Base-by-base conservation (phyloP, 2,329 filamentous ascomycete genomes). In the Botryosphaeria dothidea region DNA sequence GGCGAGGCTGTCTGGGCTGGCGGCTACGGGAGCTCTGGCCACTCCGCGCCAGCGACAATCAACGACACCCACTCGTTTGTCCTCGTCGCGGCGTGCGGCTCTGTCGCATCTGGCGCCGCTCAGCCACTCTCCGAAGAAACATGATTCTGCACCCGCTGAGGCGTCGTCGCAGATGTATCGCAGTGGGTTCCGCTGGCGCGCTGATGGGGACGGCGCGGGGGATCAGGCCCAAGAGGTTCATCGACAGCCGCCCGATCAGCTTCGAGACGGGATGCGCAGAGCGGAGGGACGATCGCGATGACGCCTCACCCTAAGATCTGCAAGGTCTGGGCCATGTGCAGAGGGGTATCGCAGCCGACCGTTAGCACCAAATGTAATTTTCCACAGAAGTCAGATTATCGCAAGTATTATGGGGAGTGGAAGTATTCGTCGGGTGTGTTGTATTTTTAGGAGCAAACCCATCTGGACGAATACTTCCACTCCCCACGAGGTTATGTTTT, bases 71-170 rank as follows among this genome's bases (percentile, higher is more conserved):
- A 64, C 49, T 58, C 62, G 31, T 11, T 17, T 23, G 25, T 19
- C 25, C 5, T 3, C 19, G 27, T 21, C 15, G 9, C 9, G 15
- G 36, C 45, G 58, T 62, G 58, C 58, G 58, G 58, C 58, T 62
- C 58, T 62, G 58, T 60, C 48, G 48, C 61, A 63, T 43, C 61
- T 63, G 48, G 11, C 61, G 61, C 61, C 41, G 61, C 61, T 45
- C 61, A 63, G 61, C 61, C 61, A 63, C 61, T 29, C 29, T 34
- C 13, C 36, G 36, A 25, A 34, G 61, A n/a, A 54, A 54, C 61
- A 63, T 56, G 36, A 51, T 21, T 62, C 45, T 62, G 45, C 60
- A 51, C 29, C 41, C 46, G n/a, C 46, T 25, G 41, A 48, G 61
- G 61, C 61, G 36, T 4, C 38, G n/a, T 15, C 15, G 48, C 61